These are phyloP conservation scores for Notholithocarpus densiflorus DNA, from an alignment of 306 rosid species.

Conservation along the genomic window DNA sequence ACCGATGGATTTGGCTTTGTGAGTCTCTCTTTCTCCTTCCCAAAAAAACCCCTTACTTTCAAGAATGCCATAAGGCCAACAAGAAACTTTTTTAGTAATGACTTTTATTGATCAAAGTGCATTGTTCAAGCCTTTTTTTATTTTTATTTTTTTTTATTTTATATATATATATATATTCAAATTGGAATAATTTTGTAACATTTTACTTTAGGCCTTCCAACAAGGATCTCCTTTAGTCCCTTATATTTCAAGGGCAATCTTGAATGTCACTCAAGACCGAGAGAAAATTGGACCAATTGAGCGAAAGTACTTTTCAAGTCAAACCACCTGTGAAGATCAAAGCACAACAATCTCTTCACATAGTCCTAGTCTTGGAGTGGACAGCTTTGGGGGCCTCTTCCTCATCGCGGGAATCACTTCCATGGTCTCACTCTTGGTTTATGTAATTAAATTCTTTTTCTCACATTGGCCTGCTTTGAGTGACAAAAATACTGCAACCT, in stretches of 20 bases:
- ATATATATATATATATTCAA: too few relatives aligned
- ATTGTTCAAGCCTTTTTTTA: too few relatives aligned
- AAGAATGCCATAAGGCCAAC: too few relatives aligned
- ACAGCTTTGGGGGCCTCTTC: constrained; percentile 45
- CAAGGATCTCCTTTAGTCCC: constrained; percentile 35
- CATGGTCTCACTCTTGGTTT: neutral
- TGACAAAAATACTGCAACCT: neutral
- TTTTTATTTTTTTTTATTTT: too few relatives aligned
- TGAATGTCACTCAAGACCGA: constrained; percentile 32
- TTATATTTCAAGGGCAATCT: constrained; percentile 39
- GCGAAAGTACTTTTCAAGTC: constrained; percentile 11
- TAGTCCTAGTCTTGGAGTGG: constrained; percentile 20
- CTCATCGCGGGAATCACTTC: constrained; percentile 26
- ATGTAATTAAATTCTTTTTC: neutral
- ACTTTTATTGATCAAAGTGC: too few relatives aligned
- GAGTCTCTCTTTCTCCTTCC: too few relatives aligned
- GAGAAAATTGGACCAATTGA: constrained; percentile 11
- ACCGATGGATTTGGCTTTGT: too few relatives aligned
- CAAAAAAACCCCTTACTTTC: too few relatives aligned
- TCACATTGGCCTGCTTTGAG: neutral
- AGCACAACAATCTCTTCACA: constrained; percentile 1
- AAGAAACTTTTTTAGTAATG: too few relatives aligned
- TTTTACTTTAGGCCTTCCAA: constrained; percentile 32
- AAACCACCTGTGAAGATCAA: neutral
- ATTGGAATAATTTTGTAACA: neutral